Evolutionary conservation across 1,284 basidiomycete species (phyloP).

Genomic region (Malassezia japonica): DNA sequence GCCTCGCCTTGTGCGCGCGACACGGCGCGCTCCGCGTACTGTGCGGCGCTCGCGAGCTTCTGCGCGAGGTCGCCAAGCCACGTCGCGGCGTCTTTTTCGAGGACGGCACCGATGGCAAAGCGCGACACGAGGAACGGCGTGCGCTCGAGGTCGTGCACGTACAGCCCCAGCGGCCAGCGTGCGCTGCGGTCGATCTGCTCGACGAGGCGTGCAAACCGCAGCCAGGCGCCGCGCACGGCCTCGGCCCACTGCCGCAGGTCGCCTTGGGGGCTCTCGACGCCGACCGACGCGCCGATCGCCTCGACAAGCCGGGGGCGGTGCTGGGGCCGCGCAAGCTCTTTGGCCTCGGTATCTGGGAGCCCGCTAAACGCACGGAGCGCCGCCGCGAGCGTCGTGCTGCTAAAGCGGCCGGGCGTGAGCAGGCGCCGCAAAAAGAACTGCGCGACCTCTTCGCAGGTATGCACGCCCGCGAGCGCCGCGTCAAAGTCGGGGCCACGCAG

Average conservation of each 20-base stretch:
- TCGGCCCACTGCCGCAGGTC: slow-evolving; percentile 29
- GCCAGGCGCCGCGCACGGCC: slow-evolving; percentile 31
- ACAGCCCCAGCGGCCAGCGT: slow-evolving; percentile 31
- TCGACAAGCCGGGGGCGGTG: slow-evolving; percentile 20
- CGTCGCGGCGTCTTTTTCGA: neutral
- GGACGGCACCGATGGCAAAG: slow-evolving; percentile 19
- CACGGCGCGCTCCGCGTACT: slow-evolving; percentile 10
- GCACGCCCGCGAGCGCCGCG: slow-evolving; percentile 25
- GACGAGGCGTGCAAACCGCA: slow-evolving; percentile 32
- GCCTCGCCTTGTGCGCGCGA: slow-evolving; percentile 8
- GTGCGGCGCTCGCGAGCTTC: slow-evolving; percentile 9
- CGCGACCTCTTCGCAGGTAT: slow-evolving; percentile 18
- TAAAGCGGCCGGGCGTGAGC: slow-evolving; percentile 36
- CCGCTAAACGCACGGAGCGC: slow-evolving; percentile 13
- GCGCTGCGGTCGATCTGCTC: slow-evolving; percentile 36
- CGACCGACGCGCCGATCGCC: slow-evolving; percentile 22
- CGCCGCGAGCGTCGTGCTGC: slow-evolving; percentile 19
- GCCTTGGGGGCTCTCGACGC: slow-evolving; percentile 20
- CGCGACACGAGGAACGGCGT: slow-evolving; percentile 26
- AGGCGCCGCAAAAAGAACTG: slow-evolving; percentile 33
- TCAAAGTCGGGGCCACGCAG: slow-evolving; percentile 35
- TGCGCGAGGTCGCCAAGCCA: slow-evolving; percentile 11
- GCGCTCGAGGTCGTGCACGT: neutral
- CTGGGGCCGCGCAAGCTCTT: slow-evolving; percentile 14
- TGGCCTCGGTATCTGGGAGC: slow-evolving; percentile 19